phyloP scores from a whole-genome alignment of 768 basidiomycete species.

The Serendipita indica region DNA sequence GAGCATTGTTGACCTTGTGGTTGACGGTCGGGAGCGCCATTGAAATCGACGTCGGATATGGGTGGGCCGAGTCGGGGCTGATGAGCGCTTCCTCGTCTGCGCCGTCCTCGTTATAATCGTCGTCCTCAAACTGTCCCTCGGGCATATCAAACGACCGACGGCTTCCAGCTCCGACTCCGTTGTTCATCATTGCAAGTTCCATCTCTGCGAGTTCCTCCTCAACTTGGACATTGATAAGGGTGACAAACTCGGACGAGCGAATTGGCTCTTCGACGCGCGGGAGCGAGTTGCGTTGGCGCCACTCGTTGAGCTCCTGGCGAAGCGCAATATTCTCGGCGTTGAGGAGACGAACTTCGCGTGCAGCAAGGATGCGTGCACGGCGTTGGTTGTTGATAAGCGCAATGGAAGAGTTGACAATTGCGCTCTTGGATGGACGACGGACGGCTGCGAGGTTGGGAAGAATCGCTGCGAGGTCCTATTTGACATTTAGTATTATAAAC shows the following conservation, averaged over 20 bases:
- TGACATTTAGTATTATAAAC: neutral
- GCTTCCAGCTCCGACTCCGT: neutral
- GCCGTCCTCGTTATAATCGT: conserved; percentile 8
- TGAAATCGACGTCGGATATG: neutral
- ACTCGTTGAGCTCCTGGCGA: conserved; percentile 83
- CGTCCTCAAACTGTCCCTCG: neutral
- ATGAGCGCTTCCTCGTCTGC: neutral
- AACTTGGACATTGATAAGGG: conserved; percentile 16
- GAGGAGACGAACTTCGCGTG: conserved; percentile 64
- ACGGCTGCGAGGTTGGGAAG: conserved; percentile 84
- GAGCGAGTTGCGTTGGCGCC: conserved; percentile 65
- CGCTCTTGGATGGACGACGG: conserved; percentile 88
- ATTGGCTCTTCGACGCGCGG: conserved; percentile 58
- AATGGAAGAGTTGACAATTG: conserved; percentile 93
- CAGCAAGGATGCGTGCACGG: conserved; percentile 64
- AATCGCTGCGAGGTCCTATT: conserved; percentile 82
- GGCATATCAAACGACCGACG: conserved; percentile 6
- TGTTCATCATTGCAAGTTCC: neutral
- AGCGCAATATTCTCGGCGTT: conserved; percentile 76
- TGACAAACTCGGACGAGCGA: conserved; percentile 51
- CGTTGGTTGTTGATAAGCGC: conserved; percentile 74
- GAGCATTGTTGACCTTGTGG: neutral
- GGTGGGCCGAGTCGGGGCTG: conserved; percentile 3
- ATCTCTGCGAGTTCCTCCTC: conserved; percentile 12
- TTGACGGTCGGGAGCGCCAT: neutral